phyloP scores from a whole-genome alignment of 2,329 filamentous ascomycete genomes.

The Cadophora luteo-olivacea region DNA sequence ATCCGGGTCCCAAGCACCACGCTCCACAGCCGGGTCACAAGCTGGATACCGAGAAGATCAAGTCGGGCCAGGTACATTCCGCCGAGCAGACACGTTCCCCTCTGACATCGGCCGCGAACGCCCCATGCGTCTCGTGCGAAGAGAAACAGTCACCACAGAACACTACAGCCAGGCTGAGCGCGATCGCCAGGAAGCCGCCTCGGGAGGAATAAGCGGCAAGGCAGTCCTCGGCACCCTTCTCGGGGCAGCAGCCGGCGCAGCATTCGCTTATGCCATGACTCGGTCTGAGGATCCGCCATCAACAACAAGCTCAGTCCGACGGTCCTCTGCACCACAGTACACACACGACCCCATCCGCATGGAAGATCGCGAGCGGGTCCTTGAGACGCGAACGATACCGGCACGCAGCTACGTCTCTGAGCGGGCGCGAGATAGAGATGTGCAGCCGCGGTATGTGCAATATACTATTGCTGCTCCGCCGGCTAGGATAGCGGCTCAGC shows the following conservation, averaged over 20 bases:
- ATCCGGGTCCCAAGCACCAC: slow-evolving; percentile 20
- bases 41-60: background rate
- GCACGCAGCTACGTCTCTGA: slow-evolving; percentile 27
- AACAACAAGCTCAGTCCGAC: background rate
- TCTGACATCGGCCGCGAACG: slow-evolving; percentile 9
- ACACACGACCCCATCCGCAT: slow-evolving; percentile 25
- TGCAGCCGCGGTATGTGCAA: slow-evolving; percentile 28
- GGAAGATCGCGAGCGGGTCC: slow-evolving; percentile 24
- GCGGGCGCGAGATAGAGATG: slow-evolving; percentile 20
- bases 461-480: slow-evolving; percentile 23
- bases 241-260: slow-evolving; percentile 79
- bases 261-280: slow-evolving; percentile 76
- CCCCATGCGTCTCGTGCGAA: slow-evolving; percentile 24
- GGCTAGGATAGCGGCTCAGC: background rate
- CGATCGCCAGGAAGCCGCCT: slow-evolving; percentile 1
- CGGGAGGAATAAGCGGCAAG: slow-evolving; percentile 58
- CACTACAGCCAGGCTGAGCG: slow-evolving; percentile 22
- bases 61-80: slow-evolving; percentile 9
- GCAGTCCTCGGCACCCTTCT: slow-evolving; percentile 77
- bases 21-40: background rate
- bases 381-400: slow-evolving; percentile 27
- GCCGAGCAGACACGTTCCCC: slow-evolving; percentile 25
- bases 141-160: slow-evolving; percentile 31
- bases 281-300: slow-evolving; percentile 55
- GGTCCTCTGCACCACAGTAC: slow-evolving; percentile 23